Base-by-base conservation (phyloP, 2,329 filamentous ascomycete species). In the Aspergillus aculeatinus region DNA sequence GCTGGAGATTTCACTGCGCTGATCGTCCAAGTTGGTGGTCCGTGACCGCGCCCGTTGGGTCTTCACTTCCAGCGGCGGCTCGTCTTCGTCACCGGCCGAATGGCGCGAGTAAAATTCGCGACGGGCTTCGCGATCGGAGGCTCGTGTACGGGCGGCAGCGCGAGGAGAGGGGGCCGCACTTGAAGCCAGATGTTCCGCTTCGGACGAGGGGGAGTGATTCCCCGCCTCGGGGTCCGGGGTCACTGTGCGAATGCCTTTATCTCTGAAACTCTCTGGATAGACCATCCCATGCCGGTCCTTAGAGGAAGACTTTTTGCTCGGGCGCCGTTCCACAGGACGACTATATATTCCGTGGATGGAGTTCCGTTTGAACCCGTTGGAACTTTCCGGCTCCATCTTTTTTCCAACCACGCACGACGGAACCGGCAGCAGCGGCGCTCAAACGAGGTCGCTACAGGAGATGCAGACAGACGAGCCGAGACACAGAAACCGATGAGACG, bases 221-320 rank as follows among this genome's bases (percentile, higher is more conserved):
- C 70, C 67, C 19, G 70, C 65, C 52, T 72, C 74, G 50, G 72
- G 75, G 62, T 81, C 80, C 49, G 80, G 79, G 19, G 78, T 81
- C 60, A 80, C 78, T 16, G 79, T 76, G 63, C 79, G 76, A 60
- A 81, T 80, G 47, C 76, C 76, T 23, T 71, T 72, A 51, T 79
- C 77, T 60, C 73, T 74, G 62, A 80, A 78, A 58, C 70, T 78
- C 63, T 81, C 79, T 31, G 77, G 76, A 61, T 80, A 80, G 27
- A 80, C 72, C 65, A 77, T 78, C 51, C 77, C 78, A 67, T 79
- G 77, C 35, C 78, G 75, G 62, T 80, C 78, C 60, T 74, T 76
- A 19, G 78, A 80, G 29, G 78, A 78, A 33, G 78, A 79, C 62
- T 80, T 80, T 65, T 80, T 81, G 70, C 78, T 80, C 10, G 78